A percentile compares a stretch with the other conserved stretches of the same genome.
phyloP scores from a whole-genome alignment of 768 basidiomycete species.

The Pulveroboletus sp. region DNA sequence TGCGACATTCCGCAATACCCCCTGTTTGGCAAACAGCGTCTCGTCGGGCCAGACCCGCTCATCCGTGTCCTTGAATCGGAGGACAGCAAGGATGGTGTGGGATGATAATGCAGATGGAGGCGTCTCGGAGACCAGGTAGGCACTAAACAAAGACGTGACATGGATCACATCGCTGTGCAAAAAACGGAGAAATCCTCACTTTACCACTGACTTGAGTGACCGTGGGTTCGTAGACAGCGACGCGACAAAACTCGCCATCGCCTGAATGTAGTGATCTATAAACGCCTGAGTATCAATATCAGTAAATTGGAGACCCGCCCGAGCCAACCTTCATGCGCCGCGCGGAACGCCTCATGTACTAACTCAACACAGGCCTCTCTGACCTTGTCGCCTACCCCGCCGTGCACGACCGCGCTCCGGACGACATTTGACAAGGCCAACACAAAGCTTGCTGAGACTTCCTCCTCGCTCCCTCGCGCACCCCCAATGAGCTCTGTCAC shows the following conservation, averaged over 20 bases:
- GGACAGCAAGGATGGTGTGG: slow-evolving; percentile 52
- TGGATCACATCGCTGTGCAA: background rate
- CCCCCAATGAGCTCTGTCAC: slow-evolving; percentile 78
- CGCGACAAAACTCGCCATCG: slow-evolving; percentile 57
- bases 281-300: background rate
- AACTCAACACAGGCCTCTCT: slow-evolving; percentile 71
- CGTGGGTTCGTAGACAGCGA: slow-evolving; percentile 58
- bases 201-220: slow-evolving; percentile 59
- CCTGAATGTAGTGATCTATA: slow-evolving; percentile 59
- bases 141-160: slow-evolving; percentile 32
- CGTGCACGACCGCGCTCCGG: slow-evolving; percentile 51
- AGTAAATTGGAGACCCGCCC: fast-evolving
- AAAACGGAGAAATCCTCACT: slow-evolving; percentile 40
- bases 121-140: slow-evolving; percentile 63
- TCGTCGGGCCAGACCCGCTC: slow-evolving; percentile 6
- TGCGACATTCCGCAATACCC: slow-evolving; percentile 56
- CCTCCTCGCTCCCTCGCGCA: slow-evolving; percentile 57
- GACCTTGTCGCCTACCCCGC: slow-evolving; percentile 77
- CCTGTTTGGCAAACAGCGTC: slow-evolving; percentile 63
- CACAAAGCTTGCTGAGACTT: slow-evolving; percentile 70
- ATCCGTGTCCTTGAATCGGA: slow-evolving; percentile 44
- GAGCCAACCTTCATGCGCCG: slow-evolving; percentile 55
- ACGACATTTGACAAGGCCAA: slow-evolving; percentile 75
- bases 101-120: slow-evolving; percentile 61
- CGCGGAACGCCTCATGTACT: slow-evolving; percentile 73